Conservation (phyloP, 768 basidiomycete genomes). For the Naganishia onofrii region DNA sequence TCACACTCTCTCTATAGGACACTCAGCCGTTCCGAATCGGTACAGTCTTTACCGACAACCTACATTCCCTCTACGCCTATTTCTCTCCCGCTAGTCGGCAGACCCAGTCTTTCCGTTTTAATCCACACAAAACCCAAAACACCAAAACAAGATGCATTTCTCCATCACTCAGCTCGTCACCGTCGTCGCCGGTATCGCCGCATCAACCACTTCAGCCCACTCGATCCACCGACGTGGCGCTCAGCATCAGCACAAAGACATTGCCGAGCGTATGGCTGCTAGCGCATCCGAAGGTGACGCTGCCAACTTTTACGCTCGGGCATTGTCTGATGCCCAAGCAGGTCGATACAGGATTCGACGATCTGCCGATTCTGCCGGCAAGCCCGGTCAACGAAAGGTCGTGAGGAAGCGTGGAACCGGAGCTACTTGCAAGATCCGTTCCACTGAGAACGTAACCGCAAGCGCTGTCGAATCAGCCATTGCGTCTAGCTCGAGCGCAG, state of each 20-base stretch:
- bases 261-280: conserved; percentile 6
- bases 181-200: conserved; percentile 7
- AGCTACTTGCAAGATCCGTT: conserved; percentile 7
- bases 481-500: conserved; percentile 1
- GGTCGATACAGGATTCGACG: conserved; percentile 17
- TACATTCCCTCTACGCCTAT: conserved; percentile 9
- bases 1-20: conserved; percentile 2
- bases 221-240: conserved; percentile 23
- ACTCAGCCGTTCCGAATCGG: not conserved
- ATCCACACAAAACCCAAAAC: not conserved
- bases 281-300: conserved; percentile 5
- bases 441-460: not conserved
- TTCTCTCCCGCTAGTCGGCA: conserved; percentile 15
- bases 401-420: conserved; percentile 18
- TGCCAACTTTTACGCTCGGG: conserved; percentile 20
- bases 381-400: conserved; percentile 20
- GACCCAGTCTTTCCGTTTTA: not conserved
- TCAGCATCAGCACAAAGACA: conserved; percentile 18
- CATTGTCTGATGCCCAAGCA: conserved; percentile 13
- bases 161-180: conserved; percentile 21
- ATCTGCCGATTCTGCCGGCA: conserved; percentile 17
- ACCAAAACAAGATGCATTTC: conserved; percentile 16
- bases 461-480: not conserved
- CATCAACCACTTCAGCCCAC: conserved; percentile 13
- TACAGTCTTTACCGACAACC: not conserved